Evolutionary conservation across 805 yeast species (phyloP), one percentile per base, ranked within the genome.

Genomic region (Wickerhamomyces subpelliculosus): DNA sequence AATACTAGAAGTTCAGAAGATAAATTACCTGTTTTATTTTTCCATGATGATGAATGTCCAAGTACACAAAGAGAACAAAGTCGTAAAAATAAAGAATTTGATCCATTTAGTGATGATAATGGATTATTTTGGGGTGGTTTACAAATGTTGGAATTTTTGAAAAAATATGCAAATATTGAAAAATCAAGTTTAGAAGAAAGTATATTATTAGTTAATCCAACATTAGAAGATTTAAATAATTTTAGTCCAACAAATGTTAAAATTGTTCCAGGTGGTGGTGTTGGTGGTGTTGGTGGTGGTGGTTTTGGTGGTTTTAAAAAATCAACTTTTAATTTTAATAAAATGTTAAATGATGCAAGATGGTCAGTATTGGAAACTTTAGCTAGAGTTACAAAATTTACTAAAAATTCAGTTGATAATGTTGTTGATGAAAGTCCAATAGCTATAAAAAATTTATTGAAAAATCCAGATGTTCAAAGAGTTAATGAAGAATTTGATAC

Each of bases 401-500:
- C 89, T 1, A 67, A 83, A 39, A 75, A 73, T 28, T 75, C 80
- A 10, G 78, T 85, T 1, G 80, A 74, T 37, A 75, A 71, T 25
- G 77, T 74, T 21, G 73, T 78, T 3, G 72, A 75, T 38, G 71
- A 69, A 23, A 55, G 74, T 5, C 93, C 94, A 0, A 64, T 68
- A 2, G 67, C 72, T 2, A 57, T 71, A 19, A 74, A 73, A 48
- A 73, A 73, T 37, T 58, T 84, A 44, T 65, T 90, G 31, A 72
- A 67, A 39, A 79, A 80, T 45, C 93, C 96, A 0, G 95, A 86
- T 50, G 95, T 90, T 11, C 73, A 71, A 49, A 75, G 72, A 39
- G 75, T 90, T 20, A 85, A 93, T 41, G 84, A 86, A 45, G 97
- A 90, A 45, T 93, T 89, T 55, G 97, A 89, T 54, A 79, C 90